These are phyloP conservation scores for Malassezia furfur DNA, from an alignment of 1,284 basidiomycete genomes.

Conservation along the genomic window DNA sequence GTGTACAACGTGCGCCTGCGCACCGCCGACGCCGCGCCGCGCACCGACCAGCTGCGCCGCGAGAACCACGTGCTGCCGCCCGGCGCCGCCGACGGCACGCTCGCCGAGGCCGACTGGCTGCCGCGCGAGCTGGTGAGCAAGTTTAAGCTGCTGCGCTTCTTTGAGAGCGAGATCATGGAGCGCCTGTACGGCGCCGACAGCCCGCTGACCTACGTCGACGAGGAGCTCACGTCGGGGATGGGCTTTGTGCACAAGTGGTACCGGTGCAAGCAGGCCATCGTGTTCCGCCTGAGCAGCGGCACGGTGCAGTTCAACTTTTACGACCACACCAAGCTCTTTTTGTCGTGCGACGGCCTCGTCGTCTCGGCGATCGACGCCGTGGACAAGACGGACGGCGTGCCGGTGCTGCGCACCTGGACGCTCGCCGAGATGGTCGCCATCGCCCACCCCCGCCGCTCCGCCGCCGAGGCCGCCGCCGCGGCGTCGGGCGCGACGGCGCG, in stretches of 20 bases:
- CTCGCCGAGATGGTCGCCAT: constrained; percentile 64
- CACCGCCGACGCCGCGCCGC: not conserved
- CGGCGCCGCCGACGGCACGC: not conserved
- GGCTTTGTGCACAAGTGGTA: constrained; percentile 91
- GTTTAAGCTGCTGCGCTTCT: constrained; percentile 38
- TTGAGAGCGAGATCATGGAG: constrained; percentile 45
- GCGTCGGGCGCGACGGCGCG: not conserved
- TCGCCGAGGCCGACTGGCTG: constrained; percentile 8
- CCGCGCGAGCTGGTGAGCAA: constrained; percentile 29
- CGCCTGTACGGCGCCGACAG: constrained; percentile 52
- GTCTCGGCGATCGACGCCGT: constrained; percentile 63
- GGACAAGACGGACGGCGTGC: constrained; percentile 61
- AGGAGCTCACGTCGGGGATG: constrained; percentile 65
- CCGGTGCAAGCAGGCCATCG: constrained; percentile 88
- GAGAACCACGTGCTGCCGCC: constrained; percentile 27
- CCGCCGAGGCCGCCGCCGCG: constrained; percentile 22
- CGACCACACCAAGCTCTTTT: constrained; percentile 88
- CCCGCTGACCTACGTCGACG: constrained; percentile 79
- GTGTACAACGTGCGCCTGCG: constrained; percentile 26
- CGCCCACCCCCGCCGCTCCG: constrained; percentile 49
- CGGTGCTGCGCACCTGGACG: constrained; percentile 65
- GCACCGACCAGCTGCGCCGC: constrained; percentile 29
- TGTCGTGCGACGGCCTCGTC: constrained; percentile 67
- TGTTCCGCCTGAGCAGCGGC: constrained; percentile 90
- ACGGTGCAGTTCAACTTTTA: constrained; percentile 97